Conservation (phyloP, 306 rosid species). For the Cercis canadensis region DNA sequence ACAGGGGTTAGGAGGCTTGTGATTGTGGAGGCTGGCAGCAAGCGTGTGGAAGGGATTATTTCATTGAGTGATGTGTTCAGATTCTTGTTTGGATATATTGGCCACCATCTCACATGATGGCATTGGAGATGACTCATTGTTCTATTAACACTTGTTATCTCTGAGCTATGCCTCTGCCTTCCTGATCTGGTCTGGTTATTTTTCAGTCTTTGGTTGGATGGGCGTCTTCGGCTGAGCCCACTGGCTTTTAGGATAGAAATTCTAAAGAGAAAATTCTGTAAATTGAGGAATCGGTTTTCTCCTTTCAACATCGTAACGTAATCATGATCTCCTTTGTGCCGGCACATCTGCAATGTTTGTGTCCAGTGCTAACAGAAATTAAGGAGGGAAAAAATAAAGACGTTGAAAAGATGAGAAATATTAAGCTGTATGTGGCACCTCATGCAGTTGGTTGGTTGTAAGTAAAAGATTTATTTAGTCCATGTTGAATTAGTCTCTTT, state of each 20-base stretch:
- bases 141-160: conserved; percentile 34
- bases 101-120: conserved; percentile 25
- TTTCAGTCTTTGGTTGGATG: conserved; percentile 36
- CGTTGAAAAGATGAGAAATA: conserved; percentile 20
- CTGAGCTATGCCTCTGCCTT: conserved; percentile 41
- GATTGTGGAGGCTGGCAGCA: conserved; percentile 91
- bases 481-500: neutral
- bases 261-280: conserved; percentile 58
- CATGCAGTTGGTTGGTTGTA: conserved; percentile 38
- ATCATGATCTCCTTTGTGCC: conserved; percentile 49
- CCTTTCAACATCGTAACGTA: conserved; percentile 35
- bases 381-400: conserved; percentile 35
- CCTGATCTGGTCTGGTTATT: conserved; percentile 37
- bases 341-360: conserved; percentile 53
- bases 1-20: conserved; percentile 87
- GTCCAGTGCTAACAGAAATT: conserved; percentile 53
- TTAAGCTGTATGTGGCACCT: conserved; percentile 12
- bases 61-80: conserved; percentile 79
- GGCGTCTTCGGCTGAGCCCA: conserved; percentile 44
- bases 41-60: conserved; percentile 87
- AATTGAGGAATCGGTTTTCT: conserved; percentile 54
- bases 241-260: conserved; percentile 50
- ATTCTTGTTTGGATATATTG: conserved; percentile 63
- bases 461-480: conserved; percentile 16
- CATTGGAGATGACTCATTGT: conserved; percentile 35